Conservation (phyloP, 768 basidiomycete genomes). For the Psilocybe sp. region DNA sequence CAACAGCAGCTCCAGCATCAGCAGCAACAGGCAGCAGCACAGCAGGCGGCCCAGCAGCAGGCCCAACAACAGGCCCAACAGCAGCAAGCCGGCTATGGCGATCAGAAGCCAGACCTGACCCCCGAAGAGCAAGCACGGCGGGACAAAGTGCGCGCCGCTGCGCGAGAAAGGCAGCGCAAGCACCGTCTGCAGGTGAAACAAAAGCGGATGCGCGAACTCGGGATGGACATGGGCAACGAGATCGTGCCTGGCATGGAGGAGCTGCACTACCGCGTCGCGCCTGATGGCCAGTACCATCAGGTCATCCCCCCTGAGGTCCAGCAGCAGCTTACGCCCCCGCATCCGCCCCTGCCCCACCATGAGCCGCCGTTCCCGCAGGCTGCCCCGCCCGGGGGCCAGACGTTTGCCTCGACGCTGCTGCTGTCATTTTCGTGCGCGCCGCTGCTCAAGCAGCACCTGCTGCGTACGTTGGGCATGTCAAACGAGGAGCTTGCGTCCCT, state of each 20-base stretch:
- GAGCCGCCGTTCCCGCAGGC: slow-evolving; percentile 67
- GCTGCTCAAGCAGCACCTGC: slow-evolving; percentile 69
- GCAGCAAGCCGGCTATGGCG: slow-evolving; percentile 11
- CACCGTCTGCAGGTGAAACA: slow-evolving; percentile 78
- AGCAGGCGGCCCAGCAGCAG: slow-evolving; percentile 22
- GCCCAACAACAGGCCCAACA: slow-evolving; percentile 17
- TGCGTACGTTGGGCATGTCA: slow-evolving; percentile 71
- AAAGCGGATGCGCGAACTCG: slow-evolving; percentile 79
- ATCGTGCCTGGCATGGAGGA: slow-evolving; percentile 64
- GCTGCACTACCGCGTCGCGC: slow-evolving; percentile 57
- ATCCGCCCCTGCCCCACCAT: slow-evolving; percentile 33
- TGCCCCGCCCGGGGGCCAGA: slow-evolving; percentile 62
- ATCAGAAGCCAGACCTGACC: slow-evolving; percentile 31
- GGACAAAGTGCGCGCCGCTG: slow-evolving; percentile 72
- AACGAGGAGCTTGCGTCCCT: slow-evolving; percentile 77
- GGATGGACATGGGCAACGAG: slow-evolving; percentile 78
- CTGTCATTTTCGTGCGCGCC: slow-evolving; percentile 76
- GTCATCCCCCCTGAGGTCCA: slow-evolving; percentile 41
- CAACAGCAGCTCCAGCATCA: slow-evolving; percentile 12
- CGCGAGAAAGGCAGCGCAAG: slow-evolving; percentile 79
- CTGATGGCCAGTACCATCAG: slow-evolving; percentile 43
- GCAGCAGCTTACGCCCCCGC: slow-evolving; percentile 26
- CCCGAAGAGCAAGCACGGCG: slow-evolving; percentile 66
- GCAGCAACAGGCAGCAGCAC: slow-evolving; percentile 17
- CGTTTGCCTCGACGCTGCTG: slow-evolving; percentile 75